Percentiles rank a stretch among this genome's conserved stretches.
phyloP scores from a whole-genome alignment of 1,284 basidiomycete species.

The Gomphus sp. region DNA sequence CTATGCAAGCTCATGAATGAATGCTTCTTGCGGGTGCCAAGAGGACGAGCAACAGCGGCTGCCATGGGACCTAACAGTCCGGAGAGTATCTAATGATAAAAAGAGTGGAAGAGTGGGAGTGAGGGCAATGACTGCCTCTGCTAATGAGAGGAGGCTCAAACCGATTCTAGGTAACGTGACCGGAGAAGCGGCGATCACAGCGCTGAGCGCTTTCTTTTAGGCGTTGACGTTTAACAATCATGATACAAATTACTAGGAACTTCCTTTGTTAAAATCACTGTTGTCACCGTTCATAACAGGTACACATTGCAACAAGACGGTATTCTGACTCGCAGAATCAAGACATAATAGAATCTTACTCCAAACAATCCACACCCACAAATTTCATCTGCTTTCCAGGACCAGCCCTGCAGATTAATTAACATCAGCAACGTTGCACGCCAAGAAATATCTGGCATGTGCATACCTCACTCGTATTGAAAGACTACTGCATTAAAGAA shows the following conservation, averaged over 20 bases:
- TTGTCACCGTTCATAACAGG: neutral
- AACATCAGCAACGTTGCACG: too few relatives aligned
- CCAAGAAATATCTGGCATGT: too few relatives aligned
- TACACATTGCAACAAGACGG: neutral
- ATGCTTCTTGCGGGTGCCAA: neutral
- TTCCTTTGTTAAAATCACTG: neutral
- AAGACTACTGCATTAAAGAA: too few relatives aligned
- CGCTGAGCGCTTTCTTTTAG: neutral
- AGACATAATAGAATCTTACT: neutral
- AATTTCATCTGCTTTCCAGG: neutral
- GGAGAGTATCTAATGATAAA: neutral
- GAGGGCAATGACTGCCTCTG: neutral
- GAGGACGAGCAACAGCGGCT: neutral
- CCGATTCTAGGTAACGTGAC: neutral
- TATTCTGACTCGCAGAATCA: neutral
- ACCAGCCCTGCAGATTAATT: neutral
- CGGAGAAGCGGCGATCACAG: neutral
- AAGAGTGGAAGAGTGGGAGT: neutral
- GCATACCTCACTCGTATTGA: too few relatives aligned
- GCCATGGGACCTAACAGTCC: neutral
- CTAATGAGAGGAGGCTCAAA: neutral
- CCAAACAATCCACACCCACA: too few relatives aligned
- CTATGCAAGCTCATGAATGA: conserved; percentile 4
- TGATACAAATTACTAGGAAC: neutral
- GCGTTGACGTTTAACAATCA: neutral